phyloP scores from a whole-genome alignment of 2,329 filamentous ascomycete species.

The Neoascochyta sp. region DNA sequence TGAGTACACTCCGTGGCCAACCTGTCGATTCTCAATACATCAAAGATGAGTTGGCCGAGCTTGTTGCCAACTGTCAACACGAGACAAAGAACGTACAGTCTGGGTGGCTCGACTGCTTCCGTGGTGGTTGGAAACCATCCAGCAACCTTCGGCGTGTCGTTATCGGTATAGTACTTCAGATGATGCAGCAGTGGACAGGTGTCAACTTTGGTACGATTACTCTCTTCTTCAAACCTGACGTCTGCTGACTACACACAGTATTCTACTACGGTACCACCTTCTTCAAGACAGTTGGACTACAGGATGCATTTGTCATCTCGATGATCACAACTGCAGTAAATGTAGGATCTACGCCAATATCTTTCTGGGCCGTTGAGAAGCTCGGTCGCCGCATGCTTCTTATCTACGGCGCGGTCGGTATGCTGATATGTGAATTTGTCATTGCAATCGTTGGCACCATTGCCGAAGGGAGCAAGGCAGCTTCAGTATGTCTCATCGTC shows the following conservation, averaged over 20 bases:
- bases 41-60: conserved; percentile 75
- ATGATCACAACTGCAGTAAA: conserved; percentile 87
- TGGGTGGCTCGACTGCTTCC: conserved; percentile 66
- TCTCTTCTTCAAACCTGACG: not conserved
- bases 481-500: conserved; percentile 60
- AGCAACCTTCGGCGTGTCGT: conserved; percentile 50
- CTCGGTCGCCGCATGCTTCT: conserved; percentile 78
- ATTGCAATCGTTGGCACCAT: conserved; percentile 64
- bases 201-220: conserved; percentile 67
- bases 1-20: conserved; percentile 71
- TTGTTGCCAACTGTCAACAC: conserved; percentile 85
- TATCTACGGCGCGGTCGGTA: conserved; percentile 72
- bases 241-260: conserved; percentile 9
- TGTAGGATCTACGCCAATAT: conserved; percentile 77
- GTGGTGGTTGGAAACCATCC: conserved; percentile 51
- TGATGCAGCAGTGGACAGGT: conserved; percentile 62
- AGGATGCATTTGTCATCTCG: conserved; percentile 76
- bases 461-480: conserved; percentile 46
- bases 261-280: conserved; percentile 67
- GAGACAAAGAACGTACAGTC: conserved; percentile 56
- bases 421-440: conserved; percentile 84
- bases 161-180: conserved; percentile 48
- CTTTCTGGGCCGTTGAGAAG: conserved; percentile 81
- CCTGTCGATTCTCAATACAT: conserved; percentile 69
- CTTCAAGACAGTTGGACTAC: conserved; percentile 72